Evolutionary conservation across 2,329 filamentous ascomycete genomes (phyloP), one percentile per base, ranked within the genome.

Genomic region (Alternaria incomplexa): DNA sequence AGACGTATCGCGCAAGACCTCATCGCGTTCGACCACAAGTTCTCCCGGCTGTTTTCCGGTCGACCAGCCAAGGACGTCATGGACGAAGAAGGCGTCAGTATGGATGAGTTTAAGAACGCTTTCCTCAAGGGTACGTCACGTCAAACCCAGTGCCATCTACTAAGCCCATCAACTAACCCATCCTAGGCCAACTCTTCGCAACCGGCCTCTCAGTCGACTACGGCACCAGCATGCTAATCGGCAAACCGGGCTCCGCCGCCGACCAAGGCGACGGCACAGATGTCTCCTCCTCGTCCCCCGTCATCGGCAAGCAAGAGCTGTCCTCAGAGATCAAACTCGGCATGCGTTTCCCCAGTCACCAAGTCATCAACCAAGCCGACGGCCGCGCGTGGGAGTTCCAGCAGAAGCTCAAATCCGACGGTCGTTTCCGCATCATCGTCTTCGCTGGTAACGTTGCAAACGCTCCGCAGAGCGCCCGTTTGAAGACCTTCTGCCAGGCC

Each of bases 1-100:
- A 83, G 85, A 6, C 82, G 81, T 9, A 86, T 92, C 2, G 91
- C 90, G 0, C 83, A 89, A 65, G 86, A 90, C 43, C 84, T 93
- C 0, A 92, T 93, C 63, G 79, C 79, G 6, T 85, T 85, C 64
- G 84, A 86, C 54, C 81, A 82, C 61, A 80, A 83, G 52, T 84
- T 85, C 68, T 81, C 82, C 0, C 75, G 79, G 10, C 77, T 85
- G 60, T 85, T 85, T 63, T 82, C 81, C 0, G 82, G 82, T 0
- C 66, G 74, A 1, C 88, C 85, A 1, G 87, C 84, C 32, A 88
- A 86, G 72, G 86, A 88, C 58, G 80, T 87, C 23, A 83, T 87
- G 78, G 87, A 90, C 65, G 85, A 85, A 62, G 85, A 85, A 51
- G 88, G 88, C 0, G 85, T 90, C 58, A 87, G 81, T 65, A 88